Base-by-base conservation (phyloP, 108 stramenopile species). In the Mediolabrus comicus region DNA sequence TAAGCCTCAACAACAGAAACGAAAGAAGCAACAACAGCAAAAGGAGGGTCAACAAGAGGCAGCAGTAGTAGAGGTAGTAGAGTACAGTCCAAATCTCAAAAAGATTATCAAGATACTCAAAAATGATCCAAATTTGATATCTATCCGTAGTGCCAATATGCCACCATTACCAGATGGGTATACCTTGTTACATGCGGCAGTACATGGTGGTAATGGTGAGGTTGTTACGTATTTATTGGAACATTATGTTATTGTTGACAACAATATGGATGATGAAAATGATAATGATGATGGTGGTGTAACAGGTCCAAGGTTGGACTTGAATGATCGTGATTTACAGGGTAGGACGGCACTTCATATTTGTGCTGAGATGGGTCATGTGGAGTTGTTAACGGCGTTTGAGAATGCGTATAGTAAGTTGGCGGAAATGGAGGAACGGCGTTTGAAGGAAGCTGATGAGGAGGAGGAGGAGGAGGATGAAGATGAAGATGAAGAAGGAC, bases 291-390 rank as follows among this genome's bases (percentile, higher is more conserved):
- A 17, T 33, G 35, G 14, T 13, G 28, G 31, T 56, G n/a, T n/a
- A n/a, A n/a, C n/a, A n/a, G n/a, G 46, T 49, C 22, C 26, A 7
- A 54, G 7, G 32, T 28, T 82, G 28, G 73, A 75, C 53, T 38
- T 83, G 27, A 59, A 75, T 70, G 75, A 53, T 14, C 36, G 74
- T 13, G 89, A 94, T 66, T 58, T 85, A 24, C 75, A 72, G 25
- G 95, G 95, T 2, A 74, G 76, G 19, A 93, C 95, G 49, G 83
- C 93, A n/a, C 69, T 94, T n/a, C 93, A 93, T 65, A 75, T 92
- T 71, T 89, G 89, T 8, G 87, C 90, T 2, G 77, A 84, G 33
- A 22, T 52, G 25, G 91, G 95, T 25, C 63, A 83, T 64, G 34
- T 77, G 16, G 91, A 88, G 1, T 65, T 91, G 25, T 61, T 88